Base-by-base conservation (phyloP, 2,329 filamentous ascomycete genomes). In the Sclerotinia minor region DNA sequence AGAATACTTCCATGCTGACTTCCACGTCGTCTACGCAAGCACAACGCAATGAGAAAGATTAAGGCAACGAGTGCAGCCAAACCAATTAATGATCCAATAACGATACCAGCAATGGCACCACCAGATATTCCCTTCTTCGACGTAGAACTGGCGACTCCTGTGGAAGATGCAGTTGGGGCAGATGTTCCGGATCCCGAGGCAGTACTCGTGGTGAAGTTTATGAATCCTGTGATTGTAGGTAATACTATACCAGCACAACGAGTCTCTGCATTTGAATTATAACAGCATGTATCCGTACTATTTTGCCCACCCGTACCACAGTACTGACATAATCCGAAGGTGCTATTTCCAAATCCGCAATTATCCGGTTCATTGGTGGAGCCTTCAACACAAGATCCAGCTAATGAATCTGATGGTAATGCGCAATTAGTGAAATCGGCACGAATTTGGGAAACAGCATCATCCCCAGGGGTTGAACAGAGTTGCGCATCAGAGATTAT, bases 271-370 rank as follows among this genome's bases (percentile, higher is more conserved):
- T 92, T 84, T 6, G 94, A 88, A 74, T 88, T 92, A 75, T 93
- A 89, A 79, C 95, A 99, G 82, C 95, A 99, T 4, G 94, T 96
- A 78, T 98, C 94, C 63, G 94, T 98, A 13, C 92, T 90, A 79
- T 98, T 98, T 71, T 89, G 87, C 38, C 94, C 93, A 74, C 91
- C 94, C 8, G 88, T 83, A 53, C 86, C 85, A 79, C 95, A 99
- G 79, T 95, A 97, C 5, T 89, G 87, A 81, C 95, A 99, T 47
- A 99, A 83, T 3, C 94, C 93, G 67, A 89, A 78, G 9, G 84
- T 87, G 77, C 86, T 89, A 71, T 87, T 85, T 52, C 84, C 86
- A 77, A 90, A 99, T 58, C 95, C 95, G 79, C 95, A 99, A 77
- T 98, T 92, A 8, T 88, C 79, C 1, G 89, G 87, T 80, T 99